Base-by-base conservation (phyloP, 345 rosid species). In the Lepidium sativum region DNA sequence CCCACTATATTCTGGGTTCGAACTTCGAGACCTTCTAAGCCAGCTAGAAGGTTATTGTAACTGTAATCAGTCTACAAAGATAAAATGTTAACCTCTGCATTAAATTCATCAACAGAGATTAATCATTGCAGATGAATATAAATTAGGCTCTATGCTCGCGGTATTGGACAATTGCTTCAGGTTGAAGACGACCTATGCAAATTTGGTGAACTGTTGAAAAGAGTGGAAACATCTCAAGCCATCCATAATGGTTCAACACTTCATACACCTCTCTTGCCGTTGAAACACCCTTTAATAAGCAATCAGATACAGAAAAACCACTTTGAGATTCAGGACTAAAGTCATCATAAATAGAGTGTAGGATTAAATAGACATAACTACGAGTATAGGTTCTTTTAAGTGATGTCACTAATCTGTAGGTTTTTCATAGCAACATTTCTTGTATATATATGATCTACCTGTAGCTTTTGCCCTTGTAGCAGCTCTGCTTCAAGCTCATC, bases 401-500 rank as follows among this genome's bases (percentile, higher is more conserved):
- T 3, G 20, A 38, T 34, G 17, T 16, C n/a, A 35, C 15, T 27
- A 25, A 25, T 4, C 31, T 27, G 9, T 20, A 45, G 34, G 10
- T 67, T 20, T 38, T 32, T 14, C 44, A 29, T 20, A 21, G 10
- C 6, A 8, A 18, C 29, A 15, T 32, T 15, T 11, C 17, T 3
- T 47, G 25, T 35, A 33, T 18, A 38, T 32, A 2, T n/a, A 47
- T 31, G 25, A 27, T 44, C 42, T 81, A 94, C 99, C 96, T 90
- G 97, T 62, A 94, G 80, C 68, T 90, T 94, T 67, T 94, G 99
- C 41, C 99, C 99, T 69, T 86, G 85, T 73, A 94, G 67, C 86
- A 94, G 84, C 80, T 88, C 95, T 40, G 88, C 95, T 73, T 94
- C 99, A 54, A 90, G 96, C 69, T 90, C 99, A 68, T 94, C 96